These are phyloP conservation scores for Backusella westeae DNA, from an alignment of 192 early-diverging fungal species.

Conservation along the genomic window DNA sequence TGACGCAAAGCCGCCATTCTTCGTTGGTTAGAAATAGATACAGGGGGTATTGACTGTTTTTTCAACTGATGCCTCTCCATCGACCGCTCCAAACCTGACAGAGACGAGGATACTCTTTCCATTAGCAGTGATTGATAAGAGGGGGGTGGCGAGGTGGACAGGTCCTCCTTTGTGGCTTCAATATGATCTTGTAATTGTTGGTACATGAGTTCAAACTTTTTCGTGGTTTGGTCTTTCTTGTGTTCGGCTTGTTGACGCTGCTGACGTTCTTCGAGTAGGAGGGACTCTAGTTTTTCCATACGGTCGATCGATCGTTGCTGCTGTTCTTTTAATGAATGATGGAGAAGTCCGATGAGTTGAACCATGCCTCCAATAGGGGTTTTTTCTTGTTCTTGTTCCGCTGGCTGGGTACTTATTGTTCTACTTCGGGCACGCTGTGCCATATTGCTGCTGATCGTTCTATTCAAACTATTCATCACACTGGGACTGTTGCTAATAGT, in stretches of 20 bases:
- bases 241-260: constrained; percentile 7
- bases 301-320: constrained; percentile 8
- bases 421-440: neutral
- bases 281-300: constrained; percentile 10
- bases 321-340: constrained; percentile 20
- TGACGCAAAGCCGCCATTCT: neutral
- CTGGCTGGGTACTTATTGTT: neutral
- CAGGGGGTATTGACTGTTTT: neutral
- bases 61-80: constrained; percentile 1
- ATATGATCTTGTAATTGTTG: neutral
- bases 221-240: neutral
- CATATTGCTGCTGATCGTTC: neutral
- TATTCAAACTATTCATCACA: neutral
- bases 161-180: neutral
- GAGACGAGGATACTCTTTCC: neutral
- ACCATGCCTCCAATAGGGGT: constrained; percentile 14
- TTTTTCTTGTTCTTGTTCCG: neutral
- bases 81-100: neutral
- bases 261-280: constrained; percentile 3
- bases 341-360: constrained; percentile 17
- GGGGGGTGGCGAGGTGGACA: neutral
- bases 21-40: constrained; percentile 2
- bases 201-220: neutral
- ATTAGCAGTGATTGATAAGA: neutral
- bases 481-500: neutral